Evolutionary conservation across 1,284 basidiomycete genomes (phyloP).

Genomic region (Ustilago trichophora): DNA sequence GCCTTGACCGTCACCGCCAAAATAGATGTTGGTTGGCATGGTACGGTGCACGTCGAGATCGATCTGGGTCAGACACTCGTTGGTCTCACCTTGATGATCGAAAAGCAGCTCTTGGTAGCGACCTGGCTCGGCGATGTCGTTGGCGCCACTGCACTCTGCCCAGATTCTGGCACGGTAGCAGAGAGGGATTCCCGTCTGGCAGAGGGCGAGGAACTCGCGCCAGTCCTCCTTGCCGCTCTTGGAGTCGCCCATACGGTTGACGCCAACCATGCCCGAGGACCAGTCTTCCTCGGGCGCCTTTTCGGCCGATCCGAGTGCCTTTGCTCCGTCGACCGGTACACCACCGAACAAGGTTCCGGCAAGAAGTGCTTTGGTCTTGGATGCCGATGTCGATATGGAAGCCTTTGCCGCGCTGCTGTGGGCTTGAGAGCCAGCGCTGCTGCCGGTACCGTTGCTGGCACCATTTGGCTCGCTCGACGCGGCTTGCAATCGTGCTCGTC

Average conservation of each 20-base stretch:
- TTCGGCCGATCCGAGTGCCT: constrained; percentile 24
- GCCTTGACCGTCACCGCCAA: constrained; percentile 92
- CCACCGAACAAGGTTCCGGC: constrained; percentile 26
- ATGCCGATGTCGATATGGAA: constrained; percentile 6
- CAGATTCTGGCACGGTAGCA: constrained; percentile 83
- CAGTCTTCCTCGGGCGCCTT: constrained; percentile 52
- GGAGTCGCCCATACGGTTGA: constrained; percentile 80
- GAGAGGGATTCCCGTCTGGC: constrained; percentile 85
- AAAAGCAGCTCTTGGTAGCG: constrained; percentile 84
- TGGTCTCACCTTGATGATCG: constrained; percentile 71
- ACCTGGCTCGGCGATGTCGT: constrained; percentile 91
- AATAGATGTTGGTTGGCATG: constrained; percentile 96
- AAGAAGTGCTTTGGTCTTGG: constrained; percentile 30
- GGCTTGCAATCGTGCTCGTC: constrained; percentile 67
- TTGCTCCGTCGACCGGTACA: constrained; percentile 19
- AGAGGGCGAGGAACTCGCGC: constrained; percentile 79
- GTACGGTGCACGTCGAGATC: constrained; percentile 82
- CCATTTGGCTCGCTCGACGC: constrained; percentile 12
- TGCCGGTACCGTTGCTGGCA: constrained; percentile 3
- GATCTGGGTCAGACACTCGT: constrained; percentile 80
- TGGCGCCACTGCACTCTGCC: constrained; percentile 89
- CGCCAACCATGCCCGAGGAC: constrained; percentile 74
- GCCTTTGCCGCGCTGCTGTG: constrained; percentile 2
- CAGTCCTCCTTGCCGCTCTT: constrained; percentile 78
- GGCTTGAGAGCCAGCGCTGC: background rate